phyloP scores from a whole-genome alignment of 2,329 filamentous ascomycete species.

The Akanthomyces muscarius region DNA sequence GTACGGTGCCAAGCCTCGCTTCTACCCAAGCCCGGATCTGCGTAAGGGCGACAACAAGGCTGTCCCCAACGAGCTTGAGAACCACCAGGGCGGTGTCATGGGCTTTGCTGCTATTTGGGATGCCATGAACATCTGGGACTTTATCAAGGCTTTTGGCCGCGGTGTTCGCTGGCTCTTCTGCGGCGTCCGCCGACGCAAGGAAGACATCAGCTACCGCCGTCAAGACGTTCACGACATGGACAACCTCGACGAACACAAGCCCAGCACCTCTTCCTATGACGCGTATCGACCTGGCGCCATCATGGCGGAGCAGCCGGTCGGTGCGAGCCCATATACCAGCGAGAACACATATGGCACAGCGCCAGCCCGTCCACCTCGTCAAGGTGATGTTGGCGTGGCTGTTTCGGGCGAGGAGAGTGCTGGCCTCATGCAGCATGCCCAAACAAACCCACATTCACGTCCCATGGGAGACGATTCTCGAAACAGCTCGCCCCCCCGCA shows the following conservation, averaged over 20 bases:
- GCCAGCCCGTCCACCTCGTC: constrained; percentile 26
- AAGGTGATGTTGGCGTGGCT: constrained; percentile 20
- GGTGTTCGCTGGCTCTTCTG: constrained; percentile 78
- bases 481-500: constrained; percentile 5
- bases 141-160: constrained; percentile 73
- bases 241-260: constrained; percentile 32
- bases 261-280: constrained; percentile 23
- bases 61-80: constrained; percentile 40
- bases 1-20: constrained; percentile 37
- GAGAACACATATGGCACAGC: constrained; percentile 33
- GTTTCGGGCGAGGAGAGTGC: constrained; percentile 35
- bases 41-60: constrained; percentile 34
- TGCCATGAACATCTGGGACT: constrained; percentile 77
- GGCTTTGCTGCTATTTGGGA: constrained; percentile 64
- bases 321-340: constrained; percentile 36
- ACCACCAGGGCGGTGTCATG: constrained; percentile 60
- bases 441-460: constrained; percentile 26
- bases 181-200: constrained; percentile 58
- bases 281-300: constrained; percentile 28
- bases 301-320: constrained; percentile 30
- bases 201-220: constrained; percentile 48
- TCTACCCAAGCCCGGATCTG: constrained; percentile 44
- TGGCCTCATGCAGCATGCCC: constrained; percentile 40
- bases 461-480: not conserved
- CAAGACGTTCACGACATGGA: constrained; percentile 36